These are phyloP conservation scores for Sclerotinia borealis DNA, from an alignment of 2,329 filamentous ascomycete species.

Conservation along the genomic window DNA sequence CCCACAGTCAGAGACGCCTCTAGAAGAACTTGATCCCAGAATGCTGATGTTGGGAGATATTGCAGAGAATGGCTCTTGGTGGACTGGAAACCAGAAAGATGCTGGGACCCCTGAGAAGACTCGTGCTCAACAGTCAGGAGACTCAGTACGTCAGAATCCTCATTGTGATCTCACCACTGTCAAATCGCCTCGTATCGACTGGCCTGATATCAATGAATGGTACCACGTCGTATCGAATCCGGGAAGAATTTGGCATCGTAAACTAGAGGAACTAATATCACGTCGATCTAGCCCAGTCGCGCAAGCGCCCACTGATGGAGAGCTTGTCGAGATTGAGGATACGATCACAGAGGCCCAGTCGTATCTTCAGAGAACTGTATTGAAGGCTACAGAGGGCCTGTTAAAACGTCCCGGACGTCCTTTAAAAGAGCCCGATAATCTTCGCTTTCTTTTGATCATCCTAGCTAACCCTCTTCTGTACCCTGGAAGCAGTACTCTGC, in stretches of 20 bases:
- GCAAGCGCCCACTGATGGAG: conserved; percentile 18
- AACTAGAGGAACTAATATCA: conserved; percentile 49
- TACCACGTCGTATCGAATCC: conserved; percentile 64
- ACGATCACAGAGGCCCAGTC: conserved; percentile 56
- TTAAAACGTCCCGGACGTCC: conserved; percentile 72
- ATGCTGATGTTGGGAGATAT: conserved; percentile 67
- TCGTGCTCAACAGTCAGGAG: conserved; percentile 28
- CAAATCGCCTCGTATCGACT: conserved; percentile 67
- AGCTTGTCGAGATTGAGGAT: conserved; percentile 42
- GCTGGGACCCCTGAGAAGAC: conserved; percentile 33
- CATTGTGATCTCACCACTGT: conserved; percentile 42
- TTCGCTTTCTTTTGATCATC: conserved; percentile 73
- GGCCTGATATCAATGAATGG: conserved; percentile 66
- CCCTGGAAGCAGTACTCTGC: conserved; percentile 30
- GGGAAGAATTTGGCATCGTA: conserved; percentile 59
- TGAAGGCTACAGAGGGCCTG: conserved; percentile 74
- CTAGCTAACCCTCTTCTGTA: conserved; percentile 73
- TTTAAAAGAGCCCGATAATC: conserved; percentile 60
- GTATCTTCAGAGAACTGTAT: conserved; percentile 61
- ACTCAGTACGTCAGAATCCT: conserved; percentile 20
- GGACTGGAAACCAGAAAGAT: conserved; percentile 54
- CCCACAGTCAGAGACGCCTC: conserved; percentile 25
- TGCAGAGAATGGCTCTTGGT: conserved; percentile 78
- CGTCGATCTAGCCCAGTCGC: conserved; percentile 15
- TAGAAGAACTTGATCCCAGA: conserved; percentile 67